Evolutionary conservation across 331 rosid genomes (phyloP), one percentile per base, ranked within the genome.

Genomic region (Phaseolus coccineus): DNA sequence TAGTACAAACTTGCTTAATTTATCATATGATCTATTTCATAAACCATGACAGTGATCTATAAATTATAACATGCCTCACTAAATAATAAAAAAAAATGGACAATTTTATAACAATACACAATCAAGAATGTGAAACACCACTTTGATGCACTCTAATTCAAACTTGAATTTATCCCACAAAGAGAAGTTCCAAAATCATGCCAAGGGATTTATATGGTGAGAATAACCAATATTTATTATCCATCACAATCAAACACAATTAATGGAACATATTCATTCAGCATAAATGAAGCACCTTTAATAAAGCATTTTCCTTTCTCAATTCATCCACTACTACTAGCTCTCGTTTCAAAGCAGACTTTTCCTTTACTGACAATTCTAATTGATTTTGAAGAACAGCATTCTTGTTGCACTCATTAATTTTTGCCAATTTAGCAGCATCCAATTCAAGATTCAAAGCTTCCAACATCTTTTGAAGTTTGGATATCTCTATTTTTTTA

Each of bases 331-430:
- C 85, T 42, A 84, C 83, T 75, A 73, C 63, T 70, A 89, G 91
- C 82, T 93, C 99, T 84, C 96, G 88, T 86, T 89, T 90, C 74
- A 96, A 80, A 71, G 92, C 90, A 35, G 81, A 86, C 87, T 89
- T 96, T 84, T 89, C 99, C 85, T 93, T 96, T n/a, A 76, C 47
- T 6, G 93, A 90, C 82, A 91, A 83, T 52, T 89, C 98, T 82
- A 93, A 69, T 87, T 91, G 99, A 87, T 90, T 93, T 78, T 91
- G 91, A 78, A 96, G 87, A 86, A 90, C 90, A 13, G 92, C 97
- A 86, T 89, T 96, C 89, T 91, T 96, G 89, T 96, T 93, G 87
- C 90, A 96, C 85, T 96, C 99, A 75, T 96, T 93, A 63, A 96
- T 91, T 81, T 94, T 84, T 15, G 93, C 92, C 83, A 93, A 79